Evolutionary conservation across 129 eudicot species (phyloP).

Genomic region (Chrysanthemum makinoi): DNA sequence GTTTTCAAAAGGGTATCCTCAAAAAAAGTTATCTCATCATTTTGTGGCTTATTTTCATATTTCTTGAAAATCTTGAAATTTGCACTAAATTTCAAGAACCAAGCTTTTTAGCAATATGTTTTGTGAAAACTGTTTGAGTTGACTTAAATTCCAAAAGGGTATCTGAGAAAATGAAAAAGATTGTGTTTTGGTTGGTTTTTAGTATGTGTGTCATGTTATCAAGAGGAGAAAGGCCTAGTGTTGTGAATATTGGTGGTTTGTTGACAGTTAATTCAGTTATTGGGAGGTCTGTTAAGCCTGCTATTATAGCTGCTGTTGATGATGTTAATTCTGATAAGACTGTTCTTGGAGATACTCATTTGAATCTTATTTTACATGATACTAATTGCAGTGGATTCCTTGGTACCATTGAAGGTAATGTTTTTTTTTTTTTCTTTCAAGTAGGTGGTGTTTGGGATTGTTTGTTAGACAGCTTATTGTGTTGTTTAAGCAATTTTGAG

Average conservation of each 20-base stretch:
- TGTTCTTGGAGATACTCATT: conserved; percentile 50
- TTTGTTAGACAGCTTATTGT: no score
- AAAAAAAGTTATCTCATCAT: conserved; percentile 8
- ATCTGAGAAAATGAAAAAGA: conserved; percentile 7
- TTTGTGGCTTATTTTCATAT: neutral
- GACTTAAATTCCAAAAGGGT: conserved; percentile 25
- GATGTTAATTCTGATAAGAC: conserved; percentile 63
- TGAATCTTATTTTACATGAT: conserved; percentile 63
- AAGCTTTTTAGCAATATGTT: no score
- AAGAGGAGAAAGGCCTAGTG: conserved; percentile 30
- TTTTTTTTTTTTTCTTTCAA: neutral
- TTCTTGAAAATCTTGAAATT: conserved; percentile 21
- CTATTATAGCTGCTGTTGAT: conserved; percentile 76
- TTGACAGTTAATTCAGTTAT: conserved; percentile 76
- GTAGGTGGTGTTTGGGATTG: neutral
- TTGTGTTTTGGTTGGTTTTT: conserved; percentile 22
- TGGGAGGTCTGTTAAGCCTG: conserved; percentile 80
- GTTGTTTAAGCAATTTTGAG: no score
- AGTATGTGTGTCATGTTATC: conserved; percentile 36
- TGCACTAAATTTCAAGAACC: conserved; percentile 14
- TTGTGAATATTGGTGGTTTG: conserved; percentile 73
- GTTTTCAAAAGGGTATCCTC: conserved; percentile 29
- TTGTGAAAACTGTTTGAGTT: conserved; percentile 23
- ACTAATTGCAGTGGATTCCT: conserved; percentile 93
- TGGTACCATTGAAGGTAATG: conserved; percentile 79